Conservation (phyloP, 225 moss, liverwort and hornwort species). For the Asterella californica region DNA sequence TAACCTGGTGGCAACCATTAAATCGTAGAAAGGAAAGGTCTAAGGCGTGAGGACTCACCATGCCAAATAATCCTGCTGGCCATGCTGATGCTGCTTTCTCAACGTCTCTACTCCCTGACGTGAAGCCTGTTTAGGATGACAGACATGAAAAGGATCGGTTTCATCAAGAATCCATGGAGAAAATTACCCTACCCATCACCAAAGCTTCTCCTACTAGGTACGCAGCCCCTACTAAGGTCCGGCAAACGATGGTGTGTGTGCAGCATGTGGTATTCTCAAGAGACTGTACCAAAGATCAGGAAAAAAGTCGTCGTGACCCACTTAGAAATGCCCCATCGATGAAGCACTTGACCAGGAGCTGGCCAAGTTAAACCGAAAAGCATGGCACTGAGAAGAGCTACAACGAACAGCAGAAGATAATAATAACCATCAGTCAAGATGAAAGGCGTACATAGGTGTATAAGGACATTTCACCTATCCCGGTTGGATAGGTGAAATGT, state of each 20-base stretch:
- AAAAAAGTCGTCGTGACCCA: slow-evolving; percentile 43
- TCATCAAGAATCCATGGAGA: background rate
- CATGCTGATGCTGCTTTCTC: slow-evolving; percentile 37
- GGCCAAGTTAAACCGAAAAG: slow-evolving; percentile 31
- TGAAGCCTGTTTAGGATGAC: slow-evolving; percentile 27
- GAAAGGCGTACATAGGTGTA: background rate
- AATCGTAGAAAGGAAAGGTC: background rate
- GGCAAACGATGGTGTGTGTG: background rate
- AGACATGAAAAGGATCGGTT: background rate
- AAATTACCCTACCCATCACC: too few species aligned
- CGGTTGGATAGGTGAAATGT: too few species aligned
- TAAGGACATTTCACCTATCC: too few species aligned
- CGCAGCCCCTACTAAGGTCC: background rate
- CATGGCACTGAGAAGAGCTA: slow-evolving; percentile 34
- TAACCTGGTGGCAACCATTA: background rate
- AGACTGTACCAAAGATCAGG: slow-evolving; percentile 33
- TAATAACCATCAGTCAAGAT: background rate
- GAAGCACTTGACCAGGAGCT: slow-evolving; percentile 31
- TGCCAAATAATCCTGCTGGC: slow-evolving; percentile 39
- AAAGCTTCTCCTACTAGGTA: background rate
- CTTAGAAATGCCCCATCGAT: slow-evolving; percentile 39
- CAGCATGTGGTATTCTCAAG: background rate
- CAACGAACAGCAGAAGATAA: background rate
- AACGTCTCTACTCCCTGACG: slow-evolving; percentile 28
- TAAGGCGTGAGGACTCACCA: slow-evolving; percentile 21